Conservation (phyloP, 176 grass and related monocot species). For the Metroxylon sagu region DNA sequence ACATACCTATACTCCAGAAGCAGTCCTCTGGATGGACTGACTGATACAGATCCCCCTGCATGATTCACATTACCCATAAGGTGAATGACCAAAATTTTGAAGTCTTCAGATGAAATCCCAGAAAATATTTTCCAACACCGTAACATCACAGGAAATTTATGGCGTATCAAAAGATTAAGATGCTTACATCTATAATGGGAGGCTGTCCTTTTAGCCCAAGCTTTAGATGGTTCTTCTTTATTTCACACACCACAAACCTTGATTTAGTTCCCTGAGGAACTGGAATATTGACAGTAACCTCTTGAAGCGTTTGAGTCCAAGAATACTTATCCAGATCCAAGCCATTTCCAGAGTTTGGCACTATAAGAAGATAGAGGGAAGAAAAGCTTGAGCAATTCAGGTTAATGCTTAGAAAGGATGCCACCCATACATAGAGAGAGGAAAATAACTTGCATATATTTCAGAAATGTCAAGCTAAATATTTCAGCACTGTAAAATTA, state of each 20-base stretch:
- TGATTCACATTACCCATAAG: no score
- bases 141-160: no score
- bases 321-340: constrained; percentile 96
- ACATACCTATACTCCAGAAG: constrained; percentile 93
- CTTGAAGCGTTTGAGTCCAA: constrained; percentile 85
- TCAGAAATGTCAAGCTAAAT: no score
- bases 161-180: no score
- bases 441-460: background rate
- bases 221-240: constrained; percentile 85
- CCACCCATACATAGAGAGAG: background rate
- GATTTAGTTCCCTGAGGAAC: constrained; percentile 92
- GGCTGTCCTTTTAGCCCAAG: constrained; percentile 84
- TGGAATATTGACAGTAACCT: constrained; percentile 61
- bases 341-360: constrained; percentile 83
- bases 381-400: background rate
- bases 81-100: no score
- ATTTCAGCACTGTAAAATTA: no score
- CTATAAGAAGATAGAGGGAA: constrained; percentile 23
- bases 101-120: no score
- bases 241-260: constrained; percentile 72
- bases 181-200: constrained; percentile 79
- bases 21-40: constrained; percentile 74
- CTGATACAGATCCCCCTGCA: constrained; percentile 69
- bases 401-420: background rate
- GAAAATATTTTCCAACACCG: no score